Evolutionary conservation across 108 stramenopile species (phyloP).

Genomic region (Cyclotella baltica): DNA sequence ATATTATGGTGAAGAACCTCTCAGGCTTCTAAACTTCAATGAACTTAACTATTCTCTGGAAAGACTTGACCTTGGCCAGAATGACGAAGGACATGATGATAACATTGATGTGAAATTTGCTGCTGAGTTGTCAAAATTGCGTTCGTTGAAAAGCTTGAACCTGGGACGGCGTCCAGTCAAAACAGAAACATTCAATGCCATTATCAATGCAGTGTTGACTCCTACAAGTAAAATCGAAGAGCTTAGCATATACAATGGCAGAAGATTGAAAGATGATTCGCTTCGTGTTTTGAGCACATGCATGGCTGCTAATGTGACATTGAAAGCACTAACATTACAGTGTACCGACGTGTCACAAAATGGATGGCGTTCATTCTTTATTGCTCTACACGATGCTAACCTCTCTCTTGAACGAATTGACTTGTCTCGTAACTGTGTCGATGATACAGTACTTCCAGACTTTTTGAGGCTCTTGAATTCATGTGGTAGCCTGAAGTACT

Average conservation of each 20-base stretch:
- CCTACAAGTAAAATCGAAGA: not conserved
- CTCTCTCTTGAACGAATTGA: not conserved
- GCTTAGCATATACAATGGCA: not conserved
- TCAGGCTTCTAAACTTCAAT: not conserved
- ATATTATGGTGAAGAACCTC: not conserved
- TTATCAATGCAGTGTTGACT: not conserved
- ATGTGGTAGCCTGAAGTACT: not conserved
- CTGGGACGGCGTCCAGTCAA: not conserved
- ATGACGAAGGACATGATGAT: not conserved
- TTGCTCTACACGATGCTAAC: not conserved
- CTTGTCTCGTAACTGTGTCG: not conserved
- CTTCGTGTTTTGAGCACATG: not conserved
- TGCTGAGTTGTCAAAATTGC: not conserved
- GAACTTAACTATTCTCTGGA: not conserved
- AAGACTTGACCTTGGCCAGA: not conserved
- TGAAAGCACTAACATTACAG: not conserved
- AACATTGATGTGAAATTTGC: not conserved
- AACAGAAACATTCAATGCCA: not conserved
- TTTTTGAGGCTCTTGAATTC: not conserved
- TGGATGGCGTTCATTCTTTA: not conserved
- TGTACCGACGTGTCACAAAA: not conserved
- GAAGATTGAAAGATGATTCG: not conserved
- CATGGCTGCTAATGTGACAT: not conserved
- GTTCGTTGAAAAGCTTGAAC: not conserved
- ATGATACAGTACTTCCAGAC: not conserved